Percentiles rank a stretch among this genome's conserved stretches.
phyloP scores from a whole-genome alignment of 768 basidiomycete genomes.

The Piloderma croceum region DNA sequence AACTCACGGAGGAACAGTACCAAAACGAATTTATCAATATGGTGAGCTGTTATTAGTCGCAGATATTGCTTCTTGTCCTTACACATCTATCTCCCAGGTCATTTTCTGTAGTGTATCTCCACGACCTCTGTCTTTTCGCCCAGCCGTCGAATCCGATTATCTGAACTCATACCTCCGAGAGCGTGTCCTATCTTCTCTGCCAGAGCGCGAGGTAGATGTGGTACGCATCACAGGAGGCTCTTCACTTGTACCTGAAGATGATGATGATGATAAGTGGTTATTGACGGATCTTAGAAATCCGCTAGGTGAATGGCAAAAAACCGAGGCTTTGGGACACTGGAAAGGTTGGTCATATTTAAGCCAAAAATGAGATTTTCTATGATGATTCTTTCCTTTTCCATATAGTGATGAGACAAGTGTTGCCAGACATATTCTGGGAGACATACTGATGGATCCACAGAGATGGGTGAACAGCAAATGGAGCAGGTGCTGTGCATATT shows the following conservation, averaged over 20 bases:
- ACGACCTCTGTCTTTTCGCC: conserved; percentile 53
- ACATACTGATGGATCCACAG: conserved; percentile 48
- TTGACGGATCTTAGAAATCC: conserved; percentile 60
- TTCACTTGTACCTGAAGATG: conserved; percentile 18
- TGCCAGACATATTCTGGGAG: conserved; percentile 73
- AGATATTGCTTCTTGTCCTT: not conserved
- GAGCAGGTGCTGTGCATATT: too few relatives aligned
- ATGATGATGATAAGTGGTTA: conserved; percentile 41
- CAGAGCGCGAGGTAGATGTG: conserved; percentile 49
- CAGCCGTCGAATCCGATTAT: conserved; percentile 50
- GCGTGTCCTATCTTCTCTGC: conserved; percentile 48
- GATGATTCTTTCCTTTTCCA: conserved; percentile 4
- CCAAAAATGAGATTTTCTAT: conserved; percentile 1
- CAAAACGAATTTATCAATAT: conserved; percentile 63
- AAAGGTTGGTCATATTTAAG: conserved; percentile 38
- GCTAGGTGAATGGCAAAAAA: conserved; percentile 60
- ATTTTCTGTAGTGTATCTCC: conserved; percentile 71
- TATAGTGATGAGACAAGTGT: conserved; percentile 72
- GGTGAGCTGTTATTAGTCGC: conserved; percentile 36
- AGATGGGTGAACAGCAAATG: too few relatives aligned
- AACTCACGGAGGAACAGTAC: conserved; percentile 41
- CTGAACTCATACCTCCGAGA: conserved; percentile 64
- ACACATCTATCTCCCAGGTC: conserved; percentile 42
- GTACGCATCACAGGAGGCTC: conserved; percentile 29
- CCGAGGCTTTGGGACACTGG: conserved; percentile 71